Evolutionary conservation across 495 filamentous ascomycete species (phyloP), one percentile per base, ranked within the genome.

Genomic region (Penicillium desertorum): DNA sequence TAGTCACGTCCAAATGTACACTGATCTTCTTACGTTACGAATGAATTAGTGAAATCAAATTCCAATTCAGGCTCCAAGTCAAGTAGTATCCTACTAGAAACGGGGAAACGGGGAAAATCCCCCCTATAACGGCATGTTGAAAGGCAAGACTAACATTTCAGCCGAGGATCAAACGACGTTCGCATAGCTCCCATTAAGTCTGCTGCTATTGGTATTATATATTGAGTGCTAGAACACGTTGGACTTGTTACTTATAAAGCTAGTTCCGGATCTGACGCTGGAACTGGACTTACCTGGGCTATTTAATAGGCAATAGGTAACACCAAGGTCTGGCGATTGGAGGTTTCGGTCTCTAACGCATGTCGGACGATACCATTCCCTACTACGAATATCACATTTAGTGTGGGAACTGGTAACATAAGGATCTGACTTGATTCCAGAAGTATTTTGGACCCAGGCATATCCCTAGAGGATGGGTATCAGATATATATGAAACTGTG

Each of bases 381-480:
- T 51, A 45, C 34, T 51, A 45, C 16, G 50, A 50, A 45, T 37
- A 39, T 60, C 27, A 23, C 30, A 58, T 58, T 9, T 29, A 20
- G 37, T 20, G 3, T 27, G 19, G 17, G 17, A 25, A 7, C 11
- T 27, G 27, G 16, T 30, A 42, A 25, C n/a, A 27, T 17, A 29
- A 51, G 45, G 11, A 29, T 22, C n/a, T 19, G 30, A 51, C 11
- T 16, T 12, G 20, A 20, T 23, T 34, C 22, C 11, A 32, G 19
- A n/a, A n/a, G 5, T 1, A 29, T 27, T 45, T n/a, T 39, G 14
- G 4, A 1, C 16, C 36, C 7, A 8, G 6, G 6, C 16, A 39
- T 39, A 39, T 39, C 16, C 16, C 0, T 17, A 6, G 36, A 39
- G 16, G 6, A 39, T 1, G 16, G 3, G 2, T 3, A 2, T 8